Evolutionary conservation across 2,329 filamentous ascomycete species (phyloP).

Genomic region (Penicillium olsonii): DNA sequence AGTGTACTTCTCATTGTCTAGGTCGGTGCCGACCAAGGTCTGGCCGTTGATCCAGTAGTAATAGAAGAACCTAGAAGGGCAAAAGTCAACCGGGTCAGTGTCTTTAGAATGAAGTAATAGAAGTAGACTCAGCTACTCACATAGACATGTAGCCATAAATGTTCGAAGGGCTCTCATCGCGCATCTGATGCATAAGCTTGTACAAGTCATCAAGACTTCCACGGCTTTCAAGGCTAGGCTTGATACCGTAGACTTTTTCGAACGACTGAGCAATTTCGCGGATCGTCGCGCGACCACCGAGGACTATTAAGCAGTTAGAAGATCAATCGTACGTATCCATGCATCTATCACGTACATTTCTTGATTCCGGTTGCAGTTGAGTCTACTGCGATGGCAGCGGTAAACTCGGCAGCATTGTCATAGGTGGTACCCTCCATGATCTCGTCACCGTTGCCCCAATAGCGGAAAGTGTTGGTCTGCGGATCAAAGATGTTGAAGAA

Average conservation of each 20-base stretch:
- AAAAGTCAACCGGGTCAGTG: too few relatives aligned
- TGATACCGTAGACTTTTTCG: constrained; percentile 27
- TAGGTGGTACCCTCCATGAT: constrained; percentile 42
- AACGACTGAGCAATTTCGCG: constrained; percentile 27
- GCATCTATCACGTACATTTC: constrained; percentile 19
- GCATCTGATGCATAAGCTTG: constrained; percentile 24
- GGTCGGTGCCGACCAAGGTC: constrained; percentile 6
- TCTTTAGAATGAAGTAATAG: too few relatives aligned
- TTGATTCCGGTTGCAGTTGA: constrained; percentile 18
- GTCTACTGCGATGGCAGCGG: constrained; percentile 34
- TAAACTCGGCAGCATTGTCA: constrained; percentile 40
- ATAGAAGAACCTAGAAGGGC: constrained; percentile 16
- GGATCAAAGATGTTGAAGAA: constrained; percentile 29
- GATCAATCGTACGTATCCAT: not conserved
- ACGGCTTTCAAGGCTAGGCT: constrained; percentile 22
- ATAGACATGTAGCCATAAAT: constrained; percentile 10
- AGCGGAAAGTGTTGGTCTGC: constrained; percentile 27
- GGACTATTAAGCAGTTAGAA: constrained; percentile 26
- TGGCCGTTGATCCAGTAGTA: constrained; percentile 21
- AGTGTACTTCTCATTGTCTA: constrained; percentile 11
- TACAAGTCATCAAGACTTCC: constrained; percentile 30
- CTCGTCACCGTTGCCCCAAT: constrained; percentile 42
- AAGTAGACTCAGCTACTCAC: not conserved
- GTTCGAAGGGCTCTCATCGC: constrained; percentile 14
- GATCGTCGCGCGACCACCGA: constrained; percentile 35